Evolutionary conservation across 129 eudicot genomes (phyloP), one percentile per base, ranked within the genome.

Genomic region (Tanacetum coccineum): DNA sequence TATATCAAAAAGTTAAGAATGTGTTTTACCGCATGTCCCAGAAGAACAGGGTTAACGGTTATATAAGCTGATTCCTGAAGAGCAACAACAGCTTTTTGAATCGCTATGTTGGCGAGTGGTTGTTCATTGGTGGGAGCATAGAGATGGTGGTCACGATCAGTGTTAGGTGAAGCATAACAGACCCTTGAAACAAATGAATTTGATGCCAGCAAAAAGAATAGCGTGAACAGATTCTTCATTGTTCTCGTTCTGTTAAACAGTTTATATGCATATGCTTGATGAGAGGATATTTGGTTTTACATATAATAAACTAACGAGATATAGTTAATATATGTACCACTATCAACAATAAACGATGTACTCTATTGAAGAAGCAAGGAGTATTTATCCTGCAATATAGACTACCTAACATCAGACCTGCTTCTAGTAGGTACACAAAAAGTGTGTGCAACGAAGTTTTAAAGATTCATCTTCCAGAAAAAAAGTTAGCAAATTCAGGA

Each of bases 91-190:
- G 88, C 75, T 28, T 76, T 83, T 28, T 77, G 80, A 52, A 91
- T 80, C 26, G 84, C 86, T 0, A 91, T 85, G 55, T 85, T 80
- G 2, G 94, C 70, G 3, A 91, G 74, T 26, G 98, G 98, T 32
- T 91, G 96, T 36, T 81, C 95, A 0, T 74, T 87, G 64, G 18
- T 54, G 22, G 36, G 48, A 42, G 48, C 53, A 19, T 28, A 62
- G 20, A 6, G 66, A 48, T 40, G 61, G 55, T 71, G 63, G 26
- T 21, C 44, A 2, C 5, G 70, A 25, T 22, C 62, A 39, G 25
- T n/a, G 64, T 19, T 13, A 9, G 64, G 22, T 54, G 45, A 44
- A 51, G 53, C 76, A 51, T 36, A 13, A 12, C 48, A 40, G 42
- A 22, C 56, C 7, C 30, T 39, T 9, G 13, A 71, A 13, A 62